Evolutionary conservation across 108 stramenopile species (phyloP), one percentile per base, ranked within the genome.

Genomic region (Pseudonitzschia multiseries): DNA sequence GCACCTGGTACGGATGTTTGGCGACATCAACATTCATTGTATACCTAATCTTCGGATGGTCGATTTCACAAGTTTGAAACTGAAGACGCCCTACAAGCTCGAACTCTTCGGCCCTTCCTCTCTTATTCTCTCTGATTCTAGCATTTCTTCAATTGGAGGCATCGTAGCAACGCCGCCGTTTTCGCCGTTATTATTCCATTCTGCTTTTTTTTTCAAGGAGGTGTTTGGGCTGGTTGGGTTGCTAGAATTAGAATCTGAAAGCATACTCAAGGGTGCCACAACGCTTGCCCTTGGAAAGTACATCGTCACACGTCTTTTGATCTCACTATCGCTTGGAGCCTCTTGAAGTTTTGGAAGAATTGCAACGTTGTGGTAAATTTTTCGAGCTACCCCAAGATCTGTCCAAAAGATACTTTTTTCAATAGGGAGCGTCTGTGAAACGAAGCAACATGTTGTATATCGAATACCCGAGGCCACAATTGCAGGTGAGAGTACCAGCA

Each of bases 341-440:
- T 44, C 22, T 28, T 67, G 66, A 17, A 67, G 26, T 18, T 65
- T 42, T 4, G 56, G 52, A 22, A 74, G 10, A 28, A 67, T 52
- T 21, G 75, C 75, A 36, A 57, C 27, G 51, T 69, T 63, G 33
- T 52, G 41, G 28, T 68, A 75, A 10, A 75, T 75, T 57, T 69
- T 69, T n/a, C 75, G 14, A n/a, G 75, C 75, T 21, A 69, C 27
- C 48, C 75, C 42, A 17, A 76, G 65, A 31, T 76, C 72, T 48
- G 63, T 24, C 75, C 75, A 75, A 36, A 75, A 75, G 43, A 75
- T 67, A 43, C 50, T 62, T 31, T 76, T 76, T 48, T 69, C 46
- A 36, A 76, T 76, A 2, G 75, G 75, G 4, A 76, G 48, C 8
- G 54, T 41, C 66, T 56, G 17, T n/a, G 22, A 42, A 51, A 31